Base-by-base conservation (phyloP, 805 yeast genomes). In the Yamadazyma sp. region DNA sequence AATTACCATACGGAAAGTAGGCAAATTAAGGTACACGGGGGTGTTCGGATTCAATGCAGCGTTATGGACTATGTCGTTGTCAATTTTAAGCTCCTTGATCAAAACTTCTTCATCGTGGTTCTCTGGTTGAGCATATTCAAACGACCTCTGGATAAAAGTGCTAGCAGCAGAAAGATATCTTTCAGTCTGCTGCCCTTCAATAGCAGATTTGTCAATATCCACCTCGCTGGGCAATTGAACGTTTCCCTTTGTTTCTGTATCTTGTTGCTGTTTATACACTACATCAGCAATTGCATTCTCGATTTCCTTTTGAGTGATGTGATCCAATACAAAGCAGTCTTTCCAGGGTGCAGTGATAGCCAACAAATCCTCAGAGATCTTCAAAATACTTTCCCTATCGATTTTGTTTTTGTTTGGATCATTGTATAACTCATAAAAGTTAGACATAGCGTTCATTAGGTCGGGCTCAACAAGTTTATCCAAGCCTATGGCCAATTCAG, bases 1-100 rank as follows among this genome's bases (percentile, higher is more conserved):
- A 5, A 93, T 66, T 1, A 93, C 95, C 99, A 91, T 91, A 45
- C 98, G 70, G 64, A 91, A 91, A 0, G 96, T 89, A 0, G 98
- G 87, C 12, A 88, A 65, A 37, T 84, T 85, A 36, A 90, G 71
- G 41, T 66, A 78, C 7, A 82, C 78, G 1, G 95, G 95, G 21
- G 81, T 76, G 21, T 75, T 71, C 3, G 96, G 96, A 54, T 88
- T 86, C 25, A 88, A 64, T 0, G 95, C 96, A 4, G 79, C 86
- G 54, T 89, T 88, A 33, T 87, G 88, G 18, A 70, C 70, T 28
- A 77, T 59, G 17, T 40, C 41, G 40, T 57, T 49, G 43, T 64
- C 70, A 11, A 65, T 55, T 2, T 60, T 61, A 29, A 68, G 50
- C 12, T 68, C 74, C 28, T 59, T 42, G 18, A 67, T 45, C n/a